These are phyloP conservation scores for Phytophthora syringae DNA, from an alignment of 352 stramenopile genomes.

Conservation along the genomic window DNA sequence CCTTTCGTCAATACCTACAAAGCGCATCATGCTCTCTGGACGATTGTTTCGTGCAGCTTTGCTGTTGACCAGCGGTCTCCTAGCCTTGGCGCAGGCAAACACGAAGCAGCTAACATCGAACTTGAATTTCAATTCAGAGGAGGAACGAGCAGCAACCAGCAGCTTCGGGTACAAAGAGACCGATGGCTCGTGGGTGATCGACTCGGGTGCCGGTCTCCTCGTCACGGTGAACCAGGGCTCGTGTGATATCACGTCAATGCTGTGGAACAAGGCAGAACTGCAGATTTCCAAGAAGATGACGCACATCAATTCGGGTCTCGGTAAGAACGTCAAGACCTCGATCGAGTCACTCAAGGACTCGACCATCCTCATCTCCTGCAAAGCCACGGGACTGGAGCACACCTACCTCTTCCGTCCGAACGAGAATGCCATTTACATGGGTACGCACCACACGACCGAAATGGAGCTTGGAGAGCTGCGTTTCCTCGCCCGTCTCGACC, in stretches of 20 bases:
- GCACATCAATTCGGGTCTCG: slow-evolving; percentile 60
- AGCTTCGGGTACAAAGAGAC: slow-evolving; percentile 49
- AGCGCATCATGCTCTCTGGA: slow-evolving; percentile 23
- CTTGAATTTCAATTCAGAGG: slow-evolving; percentile 27
- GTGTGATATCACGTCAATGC: slow-evolving; percentile 60
- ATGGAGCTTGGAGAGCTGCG: slow-evolving; percentile 50
- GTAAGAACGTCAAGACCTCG: slow-evolving; percentile 36
- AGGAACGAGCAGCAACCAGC: slow-evolving; percentile 15
- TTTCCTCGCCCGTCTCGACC: slow-evolving; percentile 52
- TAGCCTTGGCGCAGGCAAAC: slow-evolving; percentile 18
- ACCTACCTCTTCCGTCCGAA: slow-evolving; percentile 60
- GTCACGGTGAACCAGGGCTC: slow-evolving; percentile 47
- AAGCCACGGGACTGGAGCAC: slow-evolving; percentile 43
- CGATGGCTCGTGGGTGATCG: slow-evolving; percentile 49
- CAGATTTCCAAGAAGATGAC: slow-evolving; percentile 56
- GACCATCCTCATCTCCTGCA: slow-evolving; percentile 57
- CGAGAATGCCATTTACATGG: slow-evolving; percentile 68
- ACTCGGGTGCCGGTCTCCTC: slow-evolving; percentile 42
- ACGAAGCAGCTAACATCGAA: slow-evolving; percentile 32
- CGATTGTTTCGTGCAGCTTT: slow-evolving; percentile 22
- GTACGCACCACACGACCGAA: slow-evolving; percentile 52
- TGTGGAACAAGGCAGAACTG: slow-evolving; percentile 55
- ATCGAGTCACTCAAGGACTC: slow-evolving; percentile 44
- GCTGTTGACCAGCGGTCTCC: slow-evolving; percentile 20
- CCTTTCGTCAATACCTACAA: slow-evolving; percentile 1